A percentile compares a stretch with the other conserved stretches of the same genome.
These are phyloP conservation scores for Malbranchea cinnamomea DNA, from an alignment of 2,329 filamentous ascomycete genomes.

Conservation along the genomic window DNA sequence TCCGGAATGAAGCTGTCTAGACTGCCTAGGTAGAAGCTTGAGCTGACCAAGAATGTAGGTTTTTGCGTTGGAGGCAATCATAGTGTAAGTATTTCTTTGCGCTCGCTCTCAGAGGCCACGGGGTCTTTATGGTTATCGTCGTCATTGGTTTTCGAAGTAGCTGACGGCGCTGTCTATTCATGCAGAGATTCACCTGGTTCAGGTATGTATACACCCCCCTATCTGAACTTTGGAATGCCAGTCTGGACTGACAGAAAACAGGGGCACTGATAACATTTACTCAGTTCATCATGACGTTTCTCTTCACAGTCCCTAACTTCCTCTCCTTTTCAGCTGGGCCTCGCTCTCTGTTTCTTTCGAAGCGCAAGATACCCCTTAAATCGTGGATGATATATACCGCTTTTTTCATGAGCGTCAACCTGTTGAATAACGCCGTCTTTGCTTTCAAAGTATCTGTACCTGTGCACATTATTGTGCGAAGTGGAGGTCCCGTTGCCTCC, in stretches of 20 bases:
- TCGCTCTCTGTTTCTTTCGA: slow-evolving; percentile 56
- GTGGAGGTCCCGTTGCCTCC: slow-evolving; percentile 88
- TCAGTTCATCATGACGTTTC: slow-evolving; percentile 70
- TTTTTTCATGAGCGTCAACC: slow-evolving; percentile 85
- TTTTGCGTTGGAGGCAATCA: slow-evolving; percentile 88
- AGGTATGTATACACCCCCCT: too few species aligned
- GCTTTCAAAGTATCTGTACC: slow-evolving; percentile 93
- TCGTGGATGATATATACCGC: slow-evolving; percentile 82
- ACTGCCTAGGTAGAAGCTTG: slow-evolving; percentile 1
- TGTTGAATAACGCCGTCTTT: slow-evolving; percentile 95
- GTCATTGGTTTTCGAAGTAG: slow-evolving; percentile 6
- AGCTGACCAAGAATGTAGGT: slow-evolving; percentile 40
- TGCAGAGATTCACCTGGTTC: slow-evolving; percentile 65
- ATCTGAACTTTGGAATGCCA: slow-evolving; percentile 1
- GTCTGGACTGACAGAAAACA: slow-evolving; percentile 18
- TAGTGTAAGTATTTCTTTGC: slow-evolving; percentile 64
- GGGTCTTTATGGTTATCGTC: not conserved
- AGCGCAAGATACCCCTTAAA: slow-evolving; percentile 64
- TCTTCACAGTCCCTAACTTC: slow-evolving; percentile 62
- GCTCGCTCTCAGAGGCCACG: too few species aligned
- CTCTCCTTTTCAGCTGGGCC: slow-evolving; percentile 46
- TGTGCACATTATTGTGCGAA: slow-evolving; percentile 89
- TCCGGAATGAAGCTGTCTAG: not conserved
- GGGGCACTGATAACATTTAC: slow-evolving; percentile 79
- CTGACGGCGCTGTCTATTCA: slow-evolving; percentile 1